Base-by-base conservation (phyloP, 805 yeast genomes). In the Pichia thaimueangensis region DNA sequence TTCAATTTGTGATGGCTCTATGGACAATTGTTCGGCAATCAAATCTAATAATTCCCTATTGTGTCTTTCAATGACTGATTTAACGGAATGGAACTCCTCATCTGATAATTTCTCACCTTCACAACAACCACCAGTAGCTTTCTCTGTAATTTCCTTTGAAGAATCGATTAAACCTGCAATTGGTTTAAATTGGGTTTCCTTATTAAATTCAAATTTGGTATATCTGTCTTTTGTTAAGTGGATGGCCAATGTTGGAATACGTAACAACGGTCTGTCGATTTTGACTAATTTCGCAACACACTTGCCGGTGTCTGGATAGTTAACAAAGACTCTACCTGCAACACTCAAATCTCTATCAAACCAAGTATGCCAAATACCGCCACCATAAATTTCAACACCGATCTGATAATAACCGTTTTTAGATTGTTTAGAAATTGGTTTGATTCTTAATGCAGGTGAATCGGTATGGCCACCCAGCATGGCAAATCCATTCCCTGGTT, bases 381-480 rank as follows among this genome's bases (percentile, higher is more conserved):
- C 97, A 43, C 98, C 97, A 57, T 91, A 91, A 38, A 82, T 76
- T 63, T 93, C 97, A 9, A 93, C 95, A 30, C 96, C 97, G 16
- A 93, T 78, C 60, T 89, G 96, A 42, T 78, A 72, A 55, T 79
- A 91, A 1, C 95, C 95, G 53, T 85, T 89, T 15, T 70, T 66
- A 10, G 67, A 61, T 51, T 75, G 76, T 56, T 80, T 78, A 20
- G 95, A 84, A 24, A 83, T 69, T 11, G 98, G 98, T 65, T 91
- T 93, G 51, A 91, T 76, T 58, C 95, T 74, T 50, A 91, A 69
- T 25, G 86, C 79, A 10, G 97, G 97, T 5, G 95, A 85, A 62
- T 91, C 98, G 0, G 97, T 89, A 63, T 91, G 98, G 2, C 96
- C 96, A 15, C 97, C 98, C 28, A 89, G 83, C 41, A 93, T 80